These are phyloP conservation scores for Calocybe gangraenosa DNA, from an alignment of 768 basidiomycete genomes.

Conservation along the genomic window DNA sequence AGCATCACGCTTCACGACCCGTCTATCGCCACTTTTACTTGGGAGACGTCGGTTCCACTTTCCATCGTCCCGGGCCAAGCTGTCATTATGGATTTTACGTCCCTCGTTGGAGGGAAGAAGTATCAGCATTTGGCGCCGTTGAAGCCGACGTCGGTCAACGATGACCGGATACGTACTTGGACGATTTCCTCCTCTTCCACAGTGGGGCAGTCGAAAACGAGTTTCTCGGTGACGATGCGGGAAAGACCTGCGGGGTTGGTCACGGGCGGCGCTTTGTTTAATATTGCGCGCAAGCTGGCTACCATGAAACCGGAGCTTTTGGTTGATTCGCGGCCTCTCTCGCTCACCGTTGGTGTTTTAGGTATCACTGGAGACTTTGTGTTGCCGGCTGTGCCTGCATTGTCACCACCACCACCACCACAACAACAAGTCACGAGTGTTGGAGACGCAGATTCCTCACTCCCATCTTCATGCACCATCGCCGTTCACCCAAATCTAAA, in stretches of 20 bases:
- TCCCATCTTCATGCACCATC: too few species aligned
- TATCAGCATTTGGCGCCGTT: not conserved
- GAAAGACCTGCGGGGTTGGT: conserved; percentile 48
- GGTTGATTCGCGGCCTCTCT: conserved; percentile 32
- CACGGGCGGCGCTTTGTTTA: conserved; percentile 49
- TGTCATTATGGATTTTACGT: conserved; percentile 6
- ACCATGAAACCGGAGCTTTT: conserved; percentile 37
- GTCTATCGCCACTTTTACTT: conserved; percentile 54
- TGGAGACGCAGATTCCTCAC: not conserved
- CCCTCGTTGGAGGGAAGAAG: conserved; percentile 1
- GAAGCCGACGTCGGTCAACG: not conserved
- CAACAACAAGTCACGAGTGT: conserved; percentile 1
- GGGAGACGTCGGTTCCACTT: conserved; percentile 17
- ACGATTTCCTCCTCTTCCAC: not conserved
- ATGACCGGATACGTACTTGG: not conserved
- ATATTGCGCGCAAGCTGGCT: conserved; percentile 37
- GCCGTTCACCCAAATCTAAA: too few species aligned
- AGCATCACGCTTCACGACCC: conserved; percentile 38
- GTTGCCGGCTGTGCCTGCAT: conserved; percentile 22
- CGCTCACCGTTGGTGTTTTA: conserved; percentile 39
- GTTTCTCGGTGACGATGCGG: conserved; percentile 52
- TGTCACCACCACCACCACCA: conserved; percentile 1
- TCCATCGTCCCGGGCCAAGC: not conserved
- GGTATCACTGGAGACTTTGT: conserved; percentile 54
- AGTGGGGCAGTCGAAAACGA: too few species aligned